Evolutionary conservation across 768 basidiomycete species (phyloP).

Genomic region (Cantharellus cinnabarinus): DNA sequence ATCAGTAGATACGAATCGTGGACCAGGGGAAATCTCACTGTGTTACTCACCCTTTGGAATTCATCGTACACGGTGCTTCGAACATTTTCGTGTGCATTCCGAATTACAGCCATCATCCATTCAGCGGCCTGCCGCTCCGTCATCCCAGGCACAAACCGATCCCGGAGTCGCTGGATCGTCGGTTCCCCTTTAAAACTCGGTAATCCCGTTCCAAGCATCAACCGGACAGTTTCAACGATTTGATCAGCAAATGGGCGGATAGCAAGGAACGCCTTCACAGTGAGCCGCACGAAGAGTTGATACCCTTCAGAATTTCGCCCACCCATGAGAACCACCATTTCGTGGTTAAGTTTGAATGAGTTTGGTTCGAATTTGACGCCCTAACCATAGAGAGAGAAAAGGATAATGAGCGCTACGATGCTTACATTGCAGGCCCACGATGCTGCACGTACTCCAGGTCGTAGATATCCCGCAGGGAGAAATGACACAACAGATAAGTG

Average conservation of each 20-base stretch:
- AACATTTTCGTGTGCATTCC: constrained; percentile 88
- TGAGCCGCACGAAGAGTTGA: constrained; percentile 79
- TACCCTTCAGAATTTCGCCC: constrained; percentile 89
- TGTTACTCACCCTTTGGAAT: constrained; percentile 51
- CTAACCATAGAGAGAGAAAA: constrained; percentile 20
- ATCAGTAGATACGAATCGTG: too few species aligned
- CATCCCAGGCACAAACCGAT: constrained; percentile 66
- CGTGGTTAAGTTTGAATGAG: constrained; percentile 96
- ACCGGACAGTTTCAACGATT: constrained; percentile 64
- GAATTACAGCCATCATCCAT: constrained; percentile 73
- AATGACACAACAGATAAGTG: constrained; percentile 5
- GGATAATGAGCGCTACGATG: neutral
- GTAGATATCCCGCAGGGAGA: constrained; percentile 18
- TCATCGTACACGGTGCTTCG: constrained; percentile 89
- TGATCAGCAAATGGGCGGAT: constrained; percentile 89
- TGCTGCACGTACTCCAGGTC: constrained; percentile 41
- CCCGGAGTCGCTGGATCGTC: constrained; percentile 70
- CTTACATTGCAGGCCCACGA: neutral
- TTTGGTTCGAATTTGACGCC: constrained; percentile 97
- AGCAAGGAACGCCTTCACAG: constrained; percentile 90
- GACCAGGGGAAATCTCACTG: too few species aligned
- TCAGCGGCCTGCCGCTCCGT: constrained; percentile 85
- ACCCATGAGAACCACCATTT: constrained; percentile 97
- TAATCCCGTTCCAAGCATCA: constrained; percentile 89
- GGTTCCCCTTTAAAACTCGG: constrained; percentile 94